phyloP scores from a whole-genome alignment of 352 stramenopile species.

The Thalassiosira mediterranea region DNA sequence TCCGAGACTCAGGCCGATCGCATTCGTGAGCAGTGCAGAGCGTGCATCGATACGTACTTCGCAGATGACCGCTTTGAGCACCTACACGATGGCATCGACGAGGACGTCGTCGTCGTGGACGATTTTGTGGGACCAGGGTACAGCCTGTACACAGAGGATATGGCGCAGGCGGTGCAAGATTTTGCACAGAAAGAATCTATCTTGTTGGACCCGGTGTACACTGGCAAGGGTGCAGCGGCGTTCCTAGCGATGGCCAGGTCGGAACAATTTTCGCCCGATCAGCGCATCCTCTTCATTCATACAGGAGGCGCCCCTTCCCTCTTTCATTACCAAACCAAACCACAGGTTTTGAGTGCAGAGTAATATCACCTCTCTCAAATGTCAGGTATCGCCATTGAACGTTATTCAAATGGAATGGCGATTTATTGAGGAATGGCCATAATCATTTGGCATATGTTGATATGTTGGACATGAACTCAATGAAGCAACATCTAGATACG shows the following conservation, averaged over 20 bases:
- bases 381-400: too few relatives aligned
- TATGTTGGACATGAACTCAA: too few relatives aligned
- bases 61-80: conserved; percentile 5
- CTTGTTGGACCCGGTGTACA: conserved; percentile 54
- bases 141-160: conserved; percentile 25
- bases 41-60: conserved; percentile 11
- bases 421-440: too few relatives aligned
- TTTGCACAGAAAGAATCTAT: conserved; percentile 41
- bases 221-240: conserved; percentile 40
- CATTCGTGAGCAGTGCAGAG: conserved; percentile 23
- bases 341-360: too few relatives aligned
- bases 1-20: conserved; percentile 31
- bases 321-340: too few relatives aligned
- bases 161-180: conserved; percentile 28
- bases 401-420: too few relatives aligned
- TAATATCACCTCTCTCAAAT: too few relatives aligned
- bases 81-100: too few relatives aligned
- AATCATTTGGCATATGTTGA: too few relatives aligned
- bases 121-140: conserved; percentile 42
- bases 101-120: conserved; percentile 26
- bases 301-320: conserved; percentile 47
- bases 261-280: conserved; percentile 25
- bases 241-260: conserved; percentile 38
- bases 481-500: too few relatives aligned
- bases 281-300: conserved; percentile 49